These are phyloP conservation scores for Auriscalpium vulgare DNA, from an alignment of 768 basidiomycete species.

Conservation along the genomic window DNA sequence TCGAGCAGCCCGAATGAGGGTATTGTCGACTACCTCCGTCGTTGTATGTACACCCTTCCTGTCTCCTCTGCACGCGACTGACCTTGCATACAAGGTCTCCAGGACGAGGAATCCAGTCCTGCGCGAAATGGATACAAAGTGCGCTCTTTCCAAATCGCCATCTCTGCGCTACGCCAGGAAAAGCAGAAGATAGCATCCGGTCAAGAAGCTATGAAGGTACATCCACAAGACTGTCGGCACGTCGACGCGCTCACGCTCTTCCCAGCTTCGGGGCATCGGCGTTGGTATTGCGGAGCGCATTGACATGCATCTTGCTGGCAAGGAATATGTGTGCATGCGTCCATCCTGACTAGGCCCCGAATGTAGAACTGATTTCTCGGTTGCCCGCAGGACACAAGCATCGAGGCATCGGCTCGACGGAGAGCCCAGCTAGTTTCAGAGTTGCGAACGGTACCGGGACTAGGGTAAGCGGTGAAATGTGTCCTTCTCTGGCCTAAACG, in stretches of 20 bases:
- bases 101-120: slow-evolving; percentile 10
- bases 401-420: slow-evolving; percentile 19
- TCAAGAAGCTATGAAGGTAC: slow-evolving; percentile 12
- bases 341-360: neutral
- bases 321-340: slow-evolving; percentile 13
- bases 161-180: slow-evolving; percentile 5
- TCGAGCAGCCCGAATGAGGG: slow-evolving; percentile 1
- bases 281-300: slow-evolving; percentile 14
- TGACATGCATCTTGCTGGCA: slow-evolving; percentile 11
- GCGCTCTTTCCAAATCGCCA: slow-evolving; percentile 12
- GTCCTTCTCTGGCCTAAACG: neutral
- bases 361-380: neutral
- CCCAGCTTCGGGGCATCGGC: slow-evolving; percentile 13
- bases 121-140: slow-evolving; percentile 15
- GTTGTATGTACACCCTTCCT: too few relatives aligned
- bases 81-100: slow-evolving; percentile 4
- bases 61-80: neutral
- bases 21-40: too few relatives aligned
- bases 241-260: neutral
- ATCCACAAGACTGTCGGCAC: neutral
- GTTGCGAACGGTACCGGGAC: slow-evolving; percentile 33
- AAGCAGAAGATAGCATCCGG: slow-evolving; percentile 7
- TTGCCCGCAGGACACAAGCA: slow-evolving; percentile 8
- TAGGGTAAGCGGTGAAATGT: slow-evolving; percentile 34
- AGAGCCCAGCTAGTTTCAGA: slow-evolving; percentile 21